Evolutionary conservation across 495 filamentous ascomycete genomes (phyloP), one percentile per base, ranked within the genome.

Genomic region (Talaromyces borbonicus): DNA sequence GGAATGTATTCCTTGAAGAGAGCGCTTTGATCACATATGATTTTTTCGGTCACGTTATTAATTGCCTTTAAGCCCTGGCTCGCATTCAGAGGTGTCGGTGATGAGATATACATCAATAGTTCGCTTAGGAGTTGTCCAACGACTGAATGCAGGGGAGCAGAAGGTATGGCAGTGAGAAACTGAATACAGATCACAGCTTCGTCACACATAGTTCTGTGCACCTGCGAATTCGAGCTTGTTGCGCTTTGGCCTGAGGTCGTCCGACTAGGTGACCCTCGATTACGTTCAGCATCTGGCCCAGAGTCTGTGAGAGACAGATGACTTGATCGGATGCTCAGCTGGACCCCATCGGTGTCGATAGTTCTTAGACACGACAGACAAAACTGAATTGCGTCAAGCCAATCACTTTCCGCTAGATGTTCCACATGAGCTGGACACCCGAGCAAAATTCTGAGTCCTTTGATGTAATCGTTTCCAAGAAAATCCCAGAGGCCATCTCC

Each of bases 381-480:
- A 53, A 94, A 93, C 33, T 79, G 68, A 2, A 81, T 71, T 22
- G 79, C 65, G 9, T 68, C 69, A 27, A 78, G 63, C 89, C 92
- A 95, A 43, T 79, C 74, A 6, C 79, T 66, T 38, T 62, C 61
- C 12, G 68, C 61, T 7, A 97, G 67, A 53, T 85, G 83, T 59
- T 99, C 92, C 14, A 82, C 78, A 60, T 87, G 87, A 29, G 85
- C 75, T 19, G 76, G 72, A 54, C 81, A 77, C 35, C 78, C 76
- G n/a, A 96, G 69, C 11, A 93, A 62, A 29, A 73, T 69, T 18
- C 68, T 62, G 47, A 97, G 62, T 23, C 79, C 75, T 69, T 87
- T 95, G 52, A 83, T 72, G 59, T 96, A 94, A 55, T 87, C 79
- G 20, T 81, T 69, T 31, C 77, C 66, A 2, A 97, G 66, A n/a